Conservation (phyloP, 352 stramenopile species). For the Phytophthora chlamydospora region DNA sequence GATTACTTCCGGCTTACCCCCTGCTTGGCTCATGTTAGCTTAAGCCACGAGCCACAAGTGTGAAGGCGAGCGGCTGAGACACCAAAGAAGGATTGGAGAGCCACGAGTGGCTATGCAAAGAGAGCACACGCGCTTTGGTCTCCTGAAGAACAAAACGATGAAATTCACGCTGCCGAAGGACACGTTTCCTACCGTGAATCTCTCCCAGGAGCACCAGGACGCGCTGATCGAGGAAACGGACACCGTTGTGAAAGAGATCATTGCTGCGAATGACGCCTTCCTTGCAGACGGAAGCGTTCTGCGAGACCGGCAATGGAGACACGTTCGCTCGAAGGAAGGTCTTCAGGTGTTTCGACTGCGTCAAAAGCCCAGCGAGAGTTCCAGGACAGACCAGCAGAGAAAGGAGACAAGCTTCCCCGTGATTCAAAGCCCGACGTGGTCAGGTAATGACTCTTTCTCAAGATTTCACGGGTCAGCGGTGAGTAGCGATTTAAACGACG, state of each 20-base stretch:
- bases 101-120: conserved; percentile 10
- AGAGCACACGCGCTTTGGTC: conserved; percentile 4
- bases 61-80: conserved; percentile 10
- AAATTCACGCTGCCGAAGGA: conserved; percentile 52
- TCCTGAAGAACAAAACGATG: conserved; percentile 25
- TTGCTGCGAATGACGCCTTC: conserved; percentile 45
- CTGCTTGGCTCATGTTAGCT: too few relatives aligned
- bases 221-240: conserved; percentile 43
- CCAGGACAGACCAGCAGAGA: conserved; percentile 1
- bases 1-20: too few relatives aligned
- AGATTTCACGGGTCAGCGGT: conserved; percentile 1
- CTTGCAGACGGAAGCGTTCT: conserved; percentile 29
- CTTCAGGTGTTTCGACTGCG: conserved; percentile 39
- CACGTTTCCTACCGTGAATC: conserved; percentile 34
- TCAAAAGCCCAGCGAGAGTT: neutral
- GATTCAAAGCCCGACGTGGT: conserved; percentile 13
- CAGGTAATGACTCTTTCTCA: conserved; percentile 12
- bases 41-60: too few relatives aligned
- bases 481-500: neutral
- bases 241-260: conserved; percentile 48
- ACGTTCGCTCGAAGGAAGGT: conserved; percentile 43
- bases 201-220: conserved; percentile 29
- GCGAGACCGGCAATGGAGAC: conserved; percentile 38
- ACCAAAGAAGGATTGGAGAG: conserved; percentile 20
- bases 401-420: conserved; percentile 4